Conservation (phyloP, 495 filamentous ascomycete genomes). For the Xylaria telfairii region DNA sequence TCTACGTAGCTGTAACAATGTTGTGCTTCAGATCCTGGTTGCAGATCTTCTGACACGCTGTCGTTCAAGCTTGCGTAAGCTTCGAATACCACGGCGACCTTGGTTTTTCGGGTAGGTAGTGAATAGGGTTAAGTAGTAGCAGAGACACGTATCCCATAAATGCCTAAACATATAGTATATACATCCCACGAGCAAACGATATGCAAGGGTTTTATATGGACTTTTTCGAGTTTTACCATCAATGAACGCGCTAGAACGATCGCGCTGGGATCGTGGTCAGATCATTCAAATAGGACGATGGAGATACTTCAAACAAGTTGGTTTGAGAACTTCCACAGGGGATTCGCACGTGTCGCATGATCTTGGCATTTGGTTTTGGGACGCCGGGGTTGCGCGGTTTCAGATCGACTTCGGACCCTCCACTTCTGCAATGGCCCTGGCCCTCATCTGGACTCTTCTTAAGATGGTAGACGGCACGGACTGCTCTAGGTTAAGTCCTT, state of each 20-base stretch:
- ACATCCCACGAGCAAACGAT: background rate
- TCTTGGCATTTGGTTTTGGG: slow-evolving; percentile 19
- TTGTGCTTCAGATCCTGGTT: slow-evolving; percentile 20
- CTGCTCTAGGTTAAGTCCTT: background rate
- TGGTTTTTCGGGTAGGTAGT: background rate
- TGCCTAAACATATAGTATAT: background rate
- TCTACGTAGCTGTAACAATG: slow-evolving; percentile 3
- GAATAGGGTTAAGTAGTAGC: background rate
- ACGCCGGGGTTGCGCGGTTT: slow-evolving; percentile 6
- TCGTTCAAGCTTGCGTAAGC: background rate
- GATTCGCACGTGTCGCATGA: slow-evolving; percentile 25
- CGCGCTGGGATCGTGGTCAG: slow-evolving; percentile 7
- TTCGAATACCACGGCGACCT: background rate
- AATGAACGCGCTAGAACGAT: slow-evolving; percentile 5
- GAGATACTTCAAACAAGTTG: slow-evolving; percentile 19
- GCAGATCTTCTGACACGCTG: slow-evolving; percentile 19
- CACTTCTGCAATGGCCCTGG: background rate
- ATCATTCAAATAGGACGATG: slow-evolving; percentile 13
- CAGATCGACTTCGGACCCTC: slow-evolving; percentile 17
- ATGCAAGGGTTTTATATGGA: background rate
- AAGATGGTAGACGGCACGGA: slow-evolving; percentile 4
- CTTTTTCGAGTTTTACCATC: slow-evolving; percentile 8
- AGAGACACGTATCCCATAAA: background rate
- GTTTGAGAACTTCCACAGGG: slow-evolving; percentile 16
- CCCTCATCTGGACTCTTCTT: background rate